Evolutionary conservation across 805 yeast genomes (phyloP).

Genomic region (Saccharomycopsis amapae): DNA sequence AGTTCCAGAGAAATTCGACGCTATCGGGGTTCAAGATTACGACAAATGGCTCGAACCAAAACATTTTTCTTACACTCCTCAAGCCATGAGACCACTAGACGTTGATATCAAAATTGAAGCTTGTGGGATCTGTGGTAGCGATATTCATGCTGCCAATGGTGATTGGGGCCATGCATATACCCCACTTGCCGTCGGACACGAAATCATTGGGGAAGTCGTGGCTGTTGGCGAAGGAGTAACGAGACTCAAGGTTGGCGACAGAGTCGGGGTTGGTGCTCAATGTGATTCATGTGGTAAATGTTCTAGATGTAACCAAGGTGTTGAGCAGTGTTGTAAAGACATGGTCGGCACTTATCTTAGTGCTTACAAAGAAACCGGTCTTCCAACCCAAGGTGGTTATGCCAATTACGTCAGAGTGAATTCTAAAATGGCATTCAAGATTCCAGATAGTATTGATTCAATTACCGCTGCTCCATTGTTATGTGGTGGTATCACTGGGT

Average conservation of each 20-base stretch:
- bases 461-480: conserved; percentile 43
- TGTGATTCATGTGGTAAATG: conserved; percentile 57
- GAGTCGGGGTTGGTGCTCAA: conserved; percentile 78
- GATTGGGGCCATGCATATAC: conserved; percentile 38
- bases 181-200: conserved; percentile 52
- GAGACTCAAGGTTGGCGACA: conserved; percentile 52
- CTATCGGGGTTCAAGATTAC: conserved; percentile 31
- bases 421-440: conserved; percentile 38
- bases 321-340: conserved; percentile 50
- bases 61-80: conserved; percentile 30
- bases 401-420: conserved; percentile 38
- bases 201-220: conserved; percentile 52
- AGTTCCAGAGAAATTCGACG: conserved; percentile 34
- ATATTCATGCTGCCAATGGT: conserved; percentile 44
- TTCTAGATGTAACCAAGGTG: conserved; percentile 44
- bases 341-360: conserved; percentile 45
- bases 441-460: conserved; percentile 39
- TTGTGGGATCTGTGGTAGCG: conserved; percentile 64
- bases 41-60: conserved; percentile 30
- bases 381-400: conserved; percentile 50
- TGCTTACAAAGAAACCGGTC: conserved; percentile 40
- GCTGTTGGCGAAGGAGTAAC: conserved; percentile 51
- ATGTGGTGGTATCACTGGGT: conserved; percentile 52
- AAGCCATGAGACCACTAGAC: conserved; percentile 37
- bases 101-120: conserved; percentile 51